Evolutionary conservation across 2,329 filamentous ascomycete species (phyloP), one percentile per base, ranked within the genome.

Genomic region (Septoria petroselini): DNA sequence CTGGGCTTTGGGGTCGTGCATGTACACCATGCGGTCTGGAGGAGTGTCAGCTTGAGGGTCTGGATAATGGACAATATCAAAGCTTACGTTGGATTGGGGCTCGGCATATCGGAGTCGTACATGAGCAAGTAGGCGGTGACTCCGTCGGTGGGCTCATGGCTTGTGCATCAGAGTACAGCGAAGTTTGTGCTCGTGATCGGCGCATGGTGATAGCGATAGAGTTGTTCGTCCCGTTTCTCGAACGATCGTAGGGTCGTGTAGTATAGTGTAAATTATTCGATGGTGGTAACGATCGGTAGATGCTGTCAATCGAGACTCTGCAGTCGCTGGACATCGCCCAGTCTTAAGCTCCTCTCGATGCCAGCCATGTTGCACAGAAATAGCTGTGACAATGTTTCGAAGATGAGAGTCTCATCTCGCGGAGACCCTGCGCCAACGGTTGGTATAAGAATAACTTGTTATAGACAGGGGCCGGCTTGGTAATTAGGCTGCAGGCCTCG

Each of bases 371-470:
- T 9, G 34, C 34, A 37, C 34, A 9, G 17, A 37, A 37, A 37
- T 37, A 37, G 34, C 34, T 37, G 34, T 37, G 18, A 37, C 34
- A 18, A 17, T 9, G 2, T 9, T 19, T 17, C 15, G 5, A 27
- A 18, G 15, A 17, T 37, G 34, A 37, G 34, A 37, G 34, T 37
- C 34, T 37, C 34, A 37, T 37, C 34, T 37, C 34, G n/a, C 2
- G 15, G 18, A 15, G 34, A 7, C 34, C 34, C 7, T 17, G 34
- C 34, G 34, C 15, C n/a, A 37, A 37, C 34, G 34, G 34, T 37
- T 17, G 34, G 15, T 18, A 17, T 11, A 37, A 37, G 8, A 9
- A 9, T 37, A 37, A 15, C 17, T 5, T 12, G n/a, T 37, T 19
- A 37, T 17, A 11, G 34, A 19, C 34, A 37, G 17, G 34, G 34